A percentile compares a stretch with the other conserved stretches of the same genome.
These are phyloP conservation scores for Chaetomium fimeti DNA, from an alignment of 495 filamentous ascomycete genomes.

Conservation along the genomic window DNA sequence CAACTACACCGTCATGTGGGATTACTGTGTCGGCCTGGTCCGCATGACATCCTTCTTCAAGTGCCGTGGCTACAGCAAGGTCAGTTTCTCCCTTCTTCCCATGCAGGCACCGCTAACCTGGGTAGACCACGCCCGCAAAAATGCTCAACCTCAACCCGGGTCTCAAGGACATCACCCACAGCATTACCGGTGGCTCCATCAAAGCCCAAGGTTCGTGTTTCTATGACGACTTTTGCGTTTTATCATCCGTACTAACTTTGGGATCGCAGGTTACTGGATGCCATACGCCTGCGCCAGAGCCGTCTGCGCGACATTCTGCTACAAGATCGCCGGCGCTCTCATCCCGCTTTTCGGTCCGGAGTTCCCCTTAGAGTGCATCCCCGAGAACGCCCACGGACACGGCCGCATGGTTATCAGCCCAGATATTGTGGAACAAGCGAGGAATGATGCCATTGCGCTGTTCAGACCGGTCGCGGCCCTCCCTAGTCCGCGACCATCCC, in stretches of 20 bases:
- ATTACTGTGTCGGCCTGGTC: constrained; percentile 93
- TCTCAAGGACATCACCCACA: constrained; percentile 80
- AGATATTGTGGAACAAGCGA: constrained; percentile 56
- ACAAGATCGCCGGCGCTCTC: constrained; percentile 74
- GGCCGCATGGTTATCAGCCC: constrained; percentile 67
- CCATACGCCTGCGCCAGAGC: constrained; percentile 81
- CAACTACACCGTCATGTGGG: constrained; percentile 85
- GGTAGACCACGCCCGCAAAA: constrained; percentile 78
- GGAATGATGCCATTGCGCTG: constrained; percentile 49
- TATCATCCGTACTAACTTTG: constrained; percentile 14
- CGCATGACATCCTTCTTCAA: constrained; percentile 95
- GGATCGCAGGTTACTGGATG: constrained; percentile 85
- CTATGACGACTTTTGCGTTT: neutral
- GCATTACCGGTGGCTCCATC: constrained; percentile 90
- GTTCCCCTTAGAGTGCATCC: constrained; percentile 73
- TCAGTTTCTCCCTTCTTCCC: constrained; percentile 34
- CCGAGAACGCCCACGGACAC: constrained; percentile 54
- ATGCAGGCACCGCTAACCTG: neutral
- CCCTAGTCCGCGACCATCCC: constrained; percentile 12
- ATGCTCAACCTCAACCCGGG: constrained; percentile 76
- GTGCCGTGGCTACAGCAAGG: constrained; percentile 82
- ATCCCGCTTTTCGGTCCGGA: constrained; percentile 83
- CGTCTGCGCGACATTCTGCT: constrained; percentile 83
- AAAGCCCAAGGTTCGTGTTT: constrained; percentile 73
- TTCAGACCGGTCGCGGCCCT: constrained; percentile 7